These are phyloP conservation scores for Porodaedalea pini DNA, from an alignment of 1,284 basidiomycete genomes.

Conservation along the genomic window DNA sequence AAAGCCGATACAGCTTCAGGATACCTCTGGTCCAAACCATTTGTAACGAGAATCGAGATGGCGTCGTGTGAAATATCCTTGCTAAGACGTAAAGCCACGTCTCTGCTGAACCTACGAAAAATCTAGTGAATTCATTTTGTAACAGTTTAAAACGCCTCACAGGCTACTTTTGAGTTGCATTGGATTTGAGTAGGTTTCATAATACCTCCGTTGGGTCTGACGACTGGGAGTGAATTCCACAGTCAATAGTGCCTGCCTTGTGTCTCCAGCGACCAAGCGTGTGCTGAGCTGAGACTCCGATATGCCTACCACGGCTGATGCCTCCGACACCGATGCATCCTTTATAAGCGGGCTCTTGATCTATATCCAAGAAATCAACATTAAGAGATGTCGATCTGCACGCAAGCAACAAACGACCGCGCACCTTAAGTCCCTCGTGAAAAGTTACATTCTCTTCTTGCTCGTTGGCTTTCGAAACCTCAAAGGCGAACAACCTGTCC, in stretches of 20 bases:
- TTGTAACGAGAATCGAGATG: constrained; percentile 29
- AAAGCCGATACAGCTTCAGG: constrained; percentile 29
- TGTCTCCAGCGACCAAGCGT: constrained; percentile 26
- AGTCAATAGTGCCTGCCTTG: constrained; percentile 23
- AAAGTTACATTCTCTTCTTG: constrained; percentile 50
- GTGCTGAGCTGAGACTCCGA: constrained; percentile 14
- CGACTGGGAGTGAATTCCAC: constrained; percentile 13
- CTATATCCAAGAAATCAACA: not conserved
- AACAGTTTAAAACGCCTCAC: constrained; percentile 15
- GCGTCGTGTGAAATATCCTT: constrained; percentile 29
- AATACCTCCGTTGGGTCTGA: not conserved
- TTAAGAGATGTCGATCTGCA: not conserved
- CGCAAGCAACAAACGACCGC: constrained; percentile 16
- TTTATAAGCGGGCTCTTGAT: constrained; percentile 2
- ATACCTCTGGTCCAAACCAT: constrained; percentile 32
- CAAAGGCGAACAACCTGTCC: constrained; percentile 50
- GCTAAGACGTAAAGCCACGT: constrained; percentile 28
- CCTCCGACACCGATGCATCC: not conserved
- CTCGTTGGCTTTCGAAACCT: constrained; percentile 54
- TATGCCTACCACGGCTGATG: not conserved
- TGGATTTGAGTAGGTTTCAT: not conserved
- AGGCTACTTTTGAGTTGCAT: constrained; percentile 15
- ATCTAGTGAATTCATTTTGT: not conserved
- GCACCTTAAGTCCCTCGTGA: constrained; percentile 42
- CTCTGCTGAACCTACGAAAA: constrained; percentile 5